phyloP scores from a whole-genome alignment of 1,139 yeast species.

The Candida sp. region DNA sequence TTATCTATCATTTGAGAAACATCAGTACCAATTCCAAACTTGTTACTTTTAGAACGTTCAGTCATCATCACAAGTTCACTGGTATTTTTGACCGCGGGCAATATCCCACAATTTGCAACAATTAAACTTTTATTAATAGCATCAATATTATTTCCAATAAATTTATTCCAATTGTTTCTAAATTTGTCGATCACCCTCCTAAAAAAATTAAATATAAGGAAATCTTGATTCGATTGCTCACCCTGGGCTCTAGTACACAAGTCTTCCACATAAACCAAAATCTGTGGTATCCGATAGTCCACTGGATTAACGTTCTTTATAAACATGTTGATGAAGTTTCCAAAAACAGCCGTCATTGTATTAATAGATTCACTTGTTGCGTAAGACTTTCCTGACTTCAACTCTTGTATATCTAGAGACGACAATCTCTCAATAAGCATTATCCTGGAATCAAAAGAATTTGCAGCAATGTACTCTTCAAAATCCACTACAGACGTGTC shows the following conservation, averaged over 20 bases:
- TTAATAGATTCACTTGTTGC: slow-evolving; percentile 49
- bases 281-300: slow-evolving; percentile 33
- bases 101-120: slow-evolving; percentile 39
- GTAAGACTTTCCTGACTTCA: slow-evolving; percentile 24
- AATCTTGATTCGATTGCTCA: slow-evolving; percentile 65
- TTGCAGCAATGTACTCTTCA: slow-evolving; percentile 40
- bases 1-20: slow-evolving; percentile 35
- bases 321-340: slow-evolving; percentile 37
- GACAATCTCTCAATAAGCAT: slow-evolving; percentile 21
- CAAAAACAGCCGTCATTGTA: slow-evolving; percentile 54
- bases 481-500: slow-evolving; percentile 47
- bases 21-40: slow-evolving; percentile 18
- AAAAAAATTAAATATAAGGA: slow-evolving; percentile 47
- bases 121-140: slow-evolving; percentile 48
- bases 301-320: slow-evolving; percentile 35
- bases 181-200: slow-evolving; percentile 52
- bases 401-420: slow-evolving; percentile 16
- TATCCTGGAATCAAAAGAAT: slow-evolving; percentile 34
- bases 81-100: slow-evolving; percentile 32
- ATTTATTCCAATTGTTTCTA: slow-evolving; percentile 46
- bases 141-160: slow-evolving; percentile 52
- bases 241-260: slow-evolving; percentile 28
- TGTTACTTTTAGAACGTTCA: slow-evolving; percentile 29
- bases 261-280: slow-evolving; percentile 39
- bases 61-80: slow-evolving; percentile 31